phyloP scores from a whole-genome alignment of 441 rosid species.

The Dalechampia spathulata region DNA sequence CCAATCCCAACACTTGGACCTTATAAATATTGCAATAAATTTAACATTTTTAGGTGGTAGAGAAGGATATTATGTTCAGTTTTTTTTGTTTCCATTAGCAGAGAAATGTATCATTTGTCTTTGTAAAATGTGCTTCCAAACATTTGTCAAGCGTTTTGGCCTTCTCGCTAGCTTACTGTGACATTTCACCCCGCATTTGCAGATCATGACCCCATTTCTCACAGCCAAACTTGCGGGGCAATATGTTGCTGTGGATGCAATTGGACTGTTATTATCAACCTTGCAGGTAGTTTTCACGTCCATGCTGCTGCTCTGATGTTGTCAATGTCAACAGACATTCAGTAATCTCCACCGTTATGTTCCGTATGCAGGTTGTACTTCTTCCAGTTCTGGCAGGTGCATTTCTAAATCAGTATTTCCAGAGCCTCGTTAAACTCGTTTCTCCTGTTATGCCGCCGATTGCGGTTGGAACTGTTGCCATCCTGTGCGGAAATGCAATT shows the following conservation, averaged over 20 bases:
- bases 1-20: too few species aligned
- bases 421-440: conserved; percentile 55
- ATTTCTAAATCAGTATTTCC: conserved; percentile 73
- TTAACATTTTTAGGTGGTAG: too few species aligned
- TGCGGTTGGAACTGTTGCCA: conserved; percentile 77
- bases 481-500: conserved; percentile 76
- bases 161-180: background rate
- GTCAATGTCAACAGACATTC: background rate
- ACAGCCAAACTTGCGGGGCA: conserved; percentile 79
- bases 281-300: conserved; percentile 42
- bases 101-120: too few species aligned
- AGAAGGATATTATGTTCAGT: too few species aligned
- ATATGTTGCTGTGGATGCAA: conserved; percentile 74
- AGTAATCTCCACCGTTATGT: background rate
- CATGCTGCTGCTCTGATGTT: background rate
- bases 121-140: background rate
- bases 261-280: conserved; percentile 57
- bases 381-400: conserved; percentile 86
- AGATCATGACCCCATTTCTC: conserved; percentile 83
- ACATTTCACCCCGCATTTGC: conserved; percentile 18
- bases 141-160: background rate
- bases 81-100: too few species aligned
- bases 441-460: conserved; percentile 84
- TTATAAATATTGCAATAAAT: too few species aligned
- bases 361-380: conserved; percentile 64